A percentile compares a stretch with the other conserved stretches of the same genome.
phyloP scores from a whole-genome alignment of 495 filamentous ascomycete species.

The Penicillium nucicola region DNA sequence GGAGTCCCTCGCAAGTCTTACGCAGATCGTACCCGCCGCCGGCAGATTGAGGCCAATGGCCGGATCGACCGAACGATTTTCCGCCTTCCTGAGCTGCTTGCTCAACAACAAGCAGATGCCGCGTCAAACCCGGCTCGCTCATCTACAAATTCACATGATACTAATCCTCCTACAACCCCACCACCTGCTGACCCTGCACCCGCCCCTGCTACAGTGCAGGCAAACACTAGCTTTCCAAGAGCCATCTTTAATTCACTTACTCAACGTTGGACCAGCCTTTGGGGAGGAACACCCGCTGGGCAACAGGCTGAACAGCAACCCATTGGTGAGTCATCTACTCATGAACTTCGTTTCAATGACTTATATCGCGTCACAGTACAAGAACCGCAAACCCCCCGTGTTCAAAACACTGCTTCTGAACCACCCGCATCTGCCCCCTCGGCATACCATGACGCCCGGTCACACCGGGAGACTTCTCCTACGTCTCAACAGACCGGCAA shows the following conservation, averaged over 20 bases:
- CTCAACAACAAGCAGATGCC: constrained; percentile 23
- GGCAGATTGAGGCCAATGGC: constrained; percentile 24
- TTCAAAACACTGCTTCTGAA: background rate
- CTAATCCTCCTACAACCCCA: constrained; percentile 2
- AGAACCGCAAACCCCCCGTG: background rate
- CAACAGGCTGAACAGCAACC: background rate
- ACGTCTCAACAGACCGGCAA: background rate
- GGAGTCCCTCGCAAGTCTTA: constrained; percentile 14
- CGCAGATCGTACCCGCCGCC: constrained; percentile 28
- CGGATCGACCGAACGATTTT: constrained; percentile 32
- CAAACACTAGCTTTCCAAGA: background rate
- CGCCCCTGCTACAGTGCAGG: background rate
- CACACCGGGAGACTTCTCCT: too few relatives aligned
- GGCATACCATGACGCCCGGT: background rate
- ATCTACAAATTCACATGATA: background rate
- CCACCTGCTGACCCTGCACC: background rate
- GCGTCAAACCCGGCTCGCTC: constrained; percentile 4
- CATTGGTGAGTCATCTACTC: background rate
- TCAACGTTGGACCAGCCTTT: constrained; percentile 15
- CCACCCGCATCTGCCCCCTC: background rate
- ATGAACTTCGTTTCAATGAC: background rate
- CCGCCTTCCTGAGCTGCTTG: constrained; percentile 34
- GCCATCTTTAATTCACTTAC: constrained; percentile 20
- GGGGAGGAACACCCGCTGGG: constrained; percentile 3
- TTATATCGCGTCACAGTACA: constrained; percentile 1